phyloP scores from a whole-genome alignment of 345 rosid genomes.

The Acer campestre region DNA sequence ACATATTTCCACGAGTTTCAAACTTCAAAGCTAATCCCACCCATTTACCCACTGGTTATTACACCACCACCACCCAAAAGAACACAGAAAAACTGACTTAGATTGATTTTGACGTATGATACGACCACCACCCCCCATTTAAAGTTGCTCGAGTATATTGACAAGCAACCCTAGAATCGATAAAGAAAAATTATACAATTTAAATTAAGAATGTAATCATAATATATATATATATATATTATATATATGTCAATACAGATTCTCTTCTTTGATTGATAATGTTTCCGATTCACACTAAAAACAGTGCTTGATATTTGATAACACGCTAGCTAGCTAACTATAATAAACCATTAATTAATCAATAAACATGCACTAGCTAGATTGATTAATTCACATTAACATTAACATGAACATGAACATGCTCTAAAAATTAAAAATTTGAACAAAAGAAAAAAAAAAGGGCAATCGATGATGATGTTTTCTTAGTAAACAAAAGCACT shows the following conservation, averaged over 20 bases:
- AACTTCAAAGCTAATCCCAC: conserved; percentile 17
- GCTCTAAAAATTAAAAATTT: background rate
- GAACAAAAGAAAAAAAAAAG: background rate
- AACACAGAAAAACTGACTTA: background rate
- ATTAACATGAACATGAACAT: conserved; percentile 9
- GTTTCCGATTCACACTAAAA: background rate
- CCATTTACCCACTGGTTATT: background rate
- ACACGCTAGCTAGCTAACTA: background rate
- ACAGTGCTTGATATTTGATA: background rate
- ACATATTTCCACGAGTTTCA: conserved; percentile 3
- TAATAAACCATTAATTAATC: background rate
- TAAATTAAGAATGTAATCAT: background rate
- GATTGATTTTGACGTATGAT: conserved; percentile 14
- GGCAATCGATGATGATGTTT: background rate
- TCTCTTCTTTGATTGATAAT: background rate
- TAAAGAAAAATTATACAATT: background rate
- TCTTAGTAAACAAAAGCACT: conserved; percentile 2
- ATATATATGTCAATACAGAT: too few relatives aligned
- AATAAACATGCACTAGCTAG: background rate
- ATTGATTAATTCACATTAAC: background rate
- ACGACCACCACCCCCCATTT: background rate
- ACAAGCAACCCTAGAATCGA: background rate
- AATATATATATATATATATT: background rate
- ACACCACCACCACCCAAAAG: background rate
- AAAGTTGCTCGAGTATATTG: background rate